These are phyloP conservation scores for Tuber magnatum DNA, from an alignment of 495 filamentous ascomycete species.

Conservation along the genomic window DNA sequence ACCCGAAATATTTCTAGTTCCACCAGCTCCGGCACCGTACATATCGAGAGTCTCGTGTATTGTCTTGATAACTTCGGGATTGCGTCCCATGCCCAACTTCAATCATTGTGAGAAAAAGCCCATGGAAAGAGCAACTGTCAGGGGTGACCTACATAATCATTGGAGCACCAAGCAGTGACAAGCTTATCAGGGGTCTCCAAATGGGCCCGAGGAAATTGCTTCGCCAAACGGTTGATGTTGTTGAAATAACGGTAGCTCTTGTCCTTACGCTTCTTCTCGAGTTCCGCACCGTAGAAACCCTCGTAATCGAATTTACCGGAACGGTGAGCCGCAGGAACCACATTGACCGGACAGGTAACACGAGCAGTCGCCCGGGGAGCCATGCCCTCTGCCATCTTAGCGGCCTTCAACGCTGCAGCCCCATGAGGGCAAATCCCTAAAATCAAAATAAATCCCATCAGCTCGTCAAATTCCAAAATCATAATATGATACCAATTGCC, in stretches of 20 bases:
- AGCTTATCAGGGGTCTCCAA: conserved; percentile 73
- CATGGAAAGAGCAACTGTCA: not conserved
- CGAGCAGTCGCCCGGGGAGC: conserved; percentile 17
- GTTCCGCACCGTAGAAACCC: conserved; percentile 74
- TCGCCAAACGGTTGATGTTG: conserved; percentile 97
- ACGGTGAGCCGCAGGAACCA: conserved; percentile 15
- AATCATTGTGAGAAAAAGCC: not conserved
- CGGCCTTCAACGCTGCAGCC: conserved; percentile 35
- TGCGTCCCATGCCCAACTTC: conserved; percentile 83
- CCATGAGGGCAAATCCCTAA: conserved; percentile 40
- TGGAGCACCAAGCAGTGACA: conserved; percentile 99
- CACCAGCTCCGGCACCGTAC: conserved; percentile 91
- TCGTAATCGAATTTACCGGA: conserved; percentile 74
- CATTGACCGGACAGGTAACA: conserved; percentile 43
- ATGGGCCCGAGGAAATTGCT: conserved; percentile 92
- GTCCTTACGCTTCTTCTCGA: conserved; percentile 99
- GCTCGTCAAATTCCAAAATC: conserved; percentile 4
- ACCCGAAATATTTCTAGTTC: conserved; percentile 94
- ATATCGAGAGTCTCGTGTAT: conserved; percentile 95
- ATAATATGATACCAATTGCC: conserved; percentile 3
- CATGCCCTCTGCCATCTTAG: conserved; percentile 29
- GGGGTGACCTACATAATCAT: conserved; percentile 61
- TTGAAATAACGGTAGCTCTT: conserved; percentile 99
- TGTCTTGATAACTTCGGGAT: conserved; percentile 71
- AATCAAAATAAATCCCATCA: not conserved